Evolutionary conservation across 2,329 filamentous ascomycete genomes (phyloP).

Genomic region (Ascochyta pisi): DNA sequence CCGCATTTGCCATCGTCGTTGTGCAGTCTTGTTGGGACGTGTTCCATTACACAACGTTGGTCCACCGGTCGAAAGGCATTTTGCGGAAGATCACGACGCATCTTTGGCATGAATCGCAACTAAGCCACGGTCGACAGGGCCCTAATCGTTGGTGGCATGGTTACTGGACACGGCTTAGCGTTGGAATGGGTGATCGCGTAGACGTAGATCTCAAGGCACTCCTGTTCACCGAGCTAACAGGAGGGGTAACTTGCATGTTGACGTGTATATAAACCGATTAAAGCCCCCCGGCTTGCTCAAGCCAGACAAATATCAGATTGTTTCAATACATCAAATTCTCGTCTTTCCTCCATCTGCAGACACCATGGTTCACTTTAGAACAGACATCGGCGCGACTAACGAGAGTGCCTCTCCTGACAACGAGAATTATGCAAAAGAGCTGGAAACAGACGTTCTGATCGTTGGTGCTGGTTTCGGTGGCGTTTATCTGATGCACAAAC

Average conservation of each 20-base stretch:
- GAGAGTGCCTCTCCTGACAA: constrained; percentile 25
- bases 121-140: constrained; percentile 3
- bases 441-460: constrained; percentile 49
- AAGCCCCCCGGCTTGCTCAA: not conserved
- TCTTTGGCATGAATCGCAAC: not conserved
- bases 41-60: constrained; percentile 6
- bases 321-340: not conserved
- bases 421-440: constrained; percentile 45
- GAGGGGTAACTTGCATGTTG: constrained; percentile 23
- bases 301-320: not conserved
- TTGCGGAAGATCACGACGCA: constrained; percentile 1
- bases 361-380: constrained; percentile 42
- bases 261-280: constrained; percentile 26
- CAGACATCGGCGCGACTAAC: constrained; percentile 40
- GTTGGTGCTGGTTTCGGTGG: constrained; percentile 53
- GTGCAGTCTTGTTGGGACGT: constrained; percentile 7
- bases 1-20: constrained; percentile 9
- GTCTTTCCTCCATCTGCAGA: not conserved
- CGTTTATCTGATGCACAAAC: constrained; percentile 52
- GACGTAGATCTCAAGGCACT: constrained; percentile 19
- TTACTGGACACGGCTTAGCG: constrained; percentile 7
- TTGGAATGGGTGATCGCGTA: constrained; percentile 1
- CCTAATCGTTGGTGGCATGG: not conserved
- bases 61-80: constrained; percentile 23
- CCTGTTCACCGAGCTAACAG: constrained; percentile 15